phyloP scores from a whole-genome alignment of 768 basidiomycete genomes.

The Lactarius evosmus region DNA sequence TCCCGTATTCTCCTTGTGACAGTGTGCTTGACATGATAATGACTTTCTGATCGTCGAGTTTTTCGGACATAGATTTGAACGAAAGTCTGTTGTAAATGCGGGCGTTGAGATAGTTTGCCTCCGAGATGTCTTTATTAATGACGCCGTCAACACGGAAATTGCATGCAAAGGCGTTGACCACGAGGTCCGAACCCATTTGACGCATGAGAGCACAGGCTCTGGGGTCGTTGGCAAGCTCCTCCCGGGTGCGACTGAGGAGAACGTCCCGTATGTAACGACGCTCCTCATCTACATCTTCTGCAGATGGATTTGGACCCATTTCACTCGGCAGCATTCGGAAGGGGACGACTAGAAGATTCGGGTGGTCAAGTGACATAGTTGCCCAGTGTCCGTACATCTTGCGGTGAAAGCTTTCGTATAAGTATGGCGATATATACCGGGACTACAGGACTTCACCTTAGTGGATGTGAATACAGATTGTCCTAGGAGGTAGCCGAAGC shows the following conservation, averaged over 20 bases:
- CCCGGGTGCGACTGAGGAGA: conserved; percentile 18
- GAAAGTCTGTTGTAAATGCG: conserved; percentile 42
- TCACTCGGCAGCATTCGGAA: conserved; percentile 41
- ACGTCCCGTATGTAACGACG: conserved; percentile 26
- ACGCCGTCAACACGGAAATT: conserved; percentile 41
- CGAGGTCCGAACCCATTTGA: conserved; percentile 36
- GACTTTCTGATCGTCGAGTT: conserved; percentile 29
- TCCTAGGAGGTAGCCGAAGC: conserved; percentile 41
- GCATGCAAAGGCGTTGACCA: conserved; percentile 44
- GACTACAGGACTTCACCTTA: conserved; percentile 32
- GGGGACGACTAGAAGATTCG: conserved; percentile 40
- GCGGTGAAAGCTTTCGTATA: neutral
- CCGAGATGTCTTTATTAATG: conserved; percentile 39
- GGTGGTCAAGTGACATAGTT: conserved; percentile 38
- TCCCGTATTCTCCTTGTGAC: conserved; percentile 36
- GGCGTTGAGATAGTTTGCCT: conserved; percentile 43
- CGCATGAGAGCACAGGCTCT: conserved; percentile 19
- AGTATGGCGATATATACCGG: neutral
- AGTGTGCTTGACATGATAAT: conserved; percentile 35
- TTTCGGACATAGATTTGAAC: conserved; percentile 31
- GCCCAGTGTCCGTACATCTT: conserved; percentile 40
- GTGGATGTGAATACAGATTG: conserved; percentile 39
- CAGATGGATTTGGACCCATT: conserved; percentile 19
- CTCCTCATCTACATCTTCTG: conserved; percentile 31
- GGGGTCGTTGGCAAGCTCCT: conserved; percentile 23